Conservation (phyloP, 2,329 filamentous ascomycete species). For the Acrodontium crateriforme region DNA sequence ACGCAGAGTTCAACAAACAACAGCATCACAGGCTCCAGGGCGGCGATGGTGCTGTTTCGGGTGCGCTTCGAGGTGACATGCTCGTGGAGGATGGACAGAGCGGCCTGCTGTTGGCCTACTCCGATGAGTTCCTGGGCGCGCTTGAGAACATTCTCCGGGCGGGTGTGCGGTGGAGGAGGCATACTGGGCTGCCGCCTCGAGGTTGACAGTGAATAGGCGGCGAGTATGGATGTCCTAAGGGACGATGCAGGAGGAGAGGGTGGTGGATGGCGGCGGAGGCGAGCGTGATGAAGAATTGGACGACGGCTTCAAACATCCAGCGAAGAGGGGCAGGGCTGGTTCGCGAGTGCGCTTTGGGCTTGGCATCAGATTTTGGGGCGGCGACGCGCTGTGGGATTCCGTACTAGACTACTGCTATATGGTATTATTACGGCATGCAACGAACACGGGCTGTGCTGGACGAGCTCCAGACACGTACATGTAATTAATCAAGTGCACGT, state of each 20-base stretch:
- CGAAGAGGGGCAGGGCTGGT: too few species aligned
- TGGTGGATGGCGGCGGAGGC: slow-evolving; percentile 1
- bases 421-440: too few species aligned
- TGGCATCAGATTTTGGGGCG: too few species aligned
- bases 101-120: slow-evolving; percentile 83
- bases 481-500: too few species aligned
- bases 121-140: slow-evolving; percentile 97
- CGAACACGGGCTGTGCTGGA: too few species aligned
- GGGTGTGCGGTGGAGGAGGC: slow-evolving; percentile 94
- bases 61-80: slow-evolving; percentile 98
- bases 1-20: slow-evolving; percentile 94
- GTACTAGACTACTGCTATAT: too few species aligned
- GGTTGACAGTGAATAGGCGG: slow-evolving; percentile 1
- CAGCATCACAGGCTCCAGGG: slow-evolving; percentile 95
- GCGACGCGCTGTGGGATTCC: too few species aligned
- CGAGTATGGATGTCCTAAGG: too few species aligned
- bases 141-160: slow-evolving; percentile 98
- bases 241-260: neutral
- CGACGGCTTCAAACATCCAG: too few species aligned
- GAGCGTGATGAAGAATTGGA: too few species aligned
- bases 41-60: slow-evolving; percentile 90
- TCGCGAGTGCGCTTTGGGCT: too few species aligned
- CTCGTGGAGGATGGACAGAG: slow-evolving; percentile 90
- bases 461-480: too few species aligned
- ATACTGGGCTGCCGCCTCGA: slow-evolving; percentile 36